Percentiles rank a stretch among this genome's conserved stretches.
Conservation (phyloP, 225 moss, liverwort and hornwort genomes). For the Takakia lepidozioides region DNA sequence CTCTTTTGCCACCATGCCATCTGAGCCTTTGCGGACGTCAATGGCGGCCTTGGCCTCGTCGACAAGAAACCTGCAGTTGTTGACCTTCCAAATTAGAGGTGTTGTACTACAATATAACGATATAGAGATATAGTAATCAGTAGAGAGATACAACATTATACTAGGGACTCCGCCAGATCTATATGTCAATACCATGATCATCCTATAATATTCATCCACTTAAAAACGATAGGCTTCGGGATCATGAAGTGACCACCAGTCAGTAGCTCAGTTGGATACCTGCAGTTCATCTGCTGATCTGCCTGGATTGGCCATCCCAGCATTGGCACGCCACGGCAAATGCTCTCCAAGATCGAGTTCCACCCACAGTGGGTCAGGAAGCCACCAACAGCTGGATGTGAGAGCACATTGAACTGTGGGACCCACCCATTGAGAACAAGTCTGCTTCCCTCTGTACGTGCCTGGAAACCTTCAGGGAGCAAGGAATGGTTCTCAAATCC, state of each 20-base stretch:
- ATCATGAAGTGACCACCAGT: too few relatives aligned
- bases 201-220: too few relatives aligned
- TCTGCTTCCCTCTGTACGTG: slow-evolving; percentile 15
- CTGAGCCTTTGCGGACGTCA: slow-evolving; percentile 15
- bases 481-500: slow-evolving; percentile 1
- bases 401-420: slow-evolving; percentile 18
- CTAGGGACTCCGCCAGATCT: too few relatives aligned
- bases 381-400: slow-evolving; percentile 25
- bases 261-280: too few relatives aligned
- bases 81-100: too few relatives aligned
- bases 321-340: slow-evolving; percentile 20
- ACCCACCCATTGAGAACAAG: slow-evolving; percentile 24
- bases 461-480: slow-evolving; percentile 15
- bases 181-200: too few relatives aligned
- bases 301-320: slow-evolving; percentile 30
- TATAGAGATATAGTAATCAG: too few relatives aligned
- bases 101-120: too few relatives aligned
- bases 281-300: too few relatives aligned
- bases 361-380: too few relatives aligned
- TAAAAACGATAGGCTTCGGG: too few relatives aligned
- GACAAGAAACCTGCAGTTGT: slow-evolving; percentile 29
- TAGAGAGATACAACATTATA: too few relatives aligned
- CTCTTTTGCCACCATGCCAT: slow-evolving; percentile 9
- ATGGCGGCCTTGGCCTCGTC: slow-evolving; percentile 20
- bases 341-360: slow-evolving; percentile 23